Base-by-base conservation (phyloP, 2,329 filamentous ascomycete species). In the Colletotrichum falcatum region DNA sequence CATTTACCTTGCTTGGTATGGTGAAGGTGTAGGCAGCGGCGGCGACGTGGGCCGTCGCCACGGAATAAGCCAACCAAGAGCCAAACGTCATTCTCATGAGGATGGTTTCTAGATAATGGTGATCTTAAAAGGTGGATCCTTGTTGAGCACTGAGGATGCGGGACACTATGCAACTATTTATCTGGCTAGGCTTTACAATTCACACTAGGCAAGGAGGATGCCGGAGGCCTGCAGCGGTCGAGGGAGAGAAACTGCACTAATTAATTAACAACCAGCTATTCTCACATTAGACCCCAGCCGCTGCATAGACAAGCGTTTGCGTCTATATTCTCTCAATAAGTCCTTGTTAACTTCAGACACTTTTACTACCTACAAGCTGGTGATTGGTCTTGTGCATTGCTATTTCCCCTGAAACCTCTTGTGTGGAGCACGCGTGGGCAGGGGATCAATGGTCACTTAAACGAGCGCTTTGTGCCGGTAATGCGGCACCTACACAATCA, bases 1-100 rank as follows among this genome's bases (percentile, higher is more conserved):
- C 58, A n/a, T 51, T 65, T 16, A 46, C 61, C 33, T 35, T 65
- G 26, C 39, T 42, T 26, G 65, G 65, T 16, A 68, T 33, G n/a
- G 51, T 59, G 44, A 65, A 68, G 18, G 33, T 53, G 35, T 33
- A 33, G 30, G 30, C 65, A 5, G 65, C 61, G 20, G 53, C 20
- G 20, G 53, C 68, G 18, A 30, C 18, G 8, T 62, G 65, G n/a
- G 58, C 58, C 12, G 59, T 37, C 28, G 48, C 39, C 37, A 33
- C 37, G 18, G 61, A 28, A 35, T 35, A 61, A 28, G 20, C 49
- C 28, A 66, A 20, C 5, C 7, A 16, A 16, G 49, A 39, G 33
- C 30, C 7, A 6, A 23, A 55, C 20, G 46, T 18, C 48, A 55
- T 55, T 28, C 26, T 59, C 18, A 26, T 26, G 48, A 51, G 14